Conservation (phyloP, 768 basidiomycete species). For the Hortiboletus flavorubellus region DNA sequence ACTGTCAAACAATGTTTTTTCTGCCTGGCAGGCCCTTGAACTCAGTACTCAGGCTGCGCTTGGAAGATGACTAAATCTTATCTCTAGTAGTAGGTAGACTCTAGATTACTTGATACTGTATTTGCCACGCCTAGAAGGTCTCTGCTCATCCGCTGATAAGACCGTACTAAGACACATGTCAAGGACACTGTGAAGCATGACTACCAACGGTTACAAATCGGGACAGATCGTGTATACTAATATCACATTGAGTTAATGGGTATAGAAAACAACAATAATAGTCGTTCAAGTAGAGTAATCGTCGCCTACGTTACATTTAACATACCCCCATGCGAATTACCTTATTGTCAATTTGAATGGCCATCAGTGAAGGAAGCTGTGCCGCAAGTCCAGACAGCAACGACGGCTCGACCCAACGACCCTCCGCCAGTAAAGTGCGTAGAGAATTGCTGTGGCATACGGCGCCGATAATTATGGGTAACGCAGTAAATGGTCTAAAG, state of each 20-base stretch:
- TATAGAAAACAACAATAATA: background rate
- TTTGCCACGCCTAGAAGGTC: too few species aligned
- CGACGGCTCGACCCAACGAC: slow-evolving; percentile 27
- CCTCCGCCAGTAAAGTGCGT: slow-evolving; percentile 17
- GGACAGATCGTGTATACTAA: slow-evolving; percentile 3
- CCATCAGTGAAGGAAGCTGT: slow-evolving; percentile 12
- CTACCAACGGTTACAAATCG: background rate
- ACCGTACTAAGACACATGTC: background rate
- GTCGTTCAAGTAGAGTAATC: slow-evolving; percentile 4
- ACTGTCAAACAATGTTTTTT: too few species aligned
- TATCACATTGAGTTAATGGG: slow-evolving; percentile 1
- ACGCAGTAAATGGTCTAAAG: slow-evolving; percentile 38
- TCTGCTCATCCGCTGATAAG: background rate
- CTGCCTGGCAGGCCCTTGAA: too few species aligned
- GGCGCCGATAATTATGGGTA: slow-evolving; percentile 21
- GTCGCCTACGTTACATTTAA: slow-evolving; percentile 1
- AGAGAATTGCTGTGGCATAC: slow-evolving; percentile 8
- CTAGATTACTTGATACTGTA: too few species aligned
- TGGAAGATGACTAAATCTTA: too few species aligned
- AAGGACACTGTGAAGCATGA: background rate
- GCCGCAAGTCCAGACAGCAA: slow-evolving; percentile 9
- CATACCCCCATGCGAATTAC: slow-evolving; percentile 7
- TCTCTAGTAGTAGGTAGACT: too few species aligned
- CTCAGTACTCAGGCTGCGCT: too few species aligned
- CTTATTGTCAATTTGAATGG: slow-evolving; percentile 12